These are phyloP conservation scores for Dovyalis caffra DNA, from an alignment of 345 rosid genomes.

Conservation along the genomic window DNA sequence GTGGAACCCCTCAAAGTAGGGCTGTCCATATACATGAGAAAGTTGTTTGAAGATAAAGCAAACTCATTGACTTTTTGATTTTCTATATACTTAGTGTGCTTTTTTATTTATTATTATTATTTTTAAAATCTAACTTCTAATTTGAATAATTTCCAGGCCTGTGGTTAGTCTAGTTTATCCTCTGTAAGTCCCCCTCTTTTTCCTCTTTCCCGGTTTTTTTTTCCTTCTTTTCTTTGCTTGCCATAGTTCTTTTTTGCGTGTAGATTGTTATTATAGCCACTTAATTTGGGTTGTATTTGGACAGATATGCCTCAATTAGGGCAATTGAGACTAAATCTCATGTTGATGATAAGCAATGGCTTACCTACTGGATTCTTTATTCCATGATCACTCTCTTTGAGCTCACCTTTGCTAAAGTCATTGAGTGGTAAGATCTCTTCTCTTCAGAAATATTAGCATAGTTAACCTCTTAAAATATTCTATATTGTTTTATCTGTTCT, in stretches of 20 bases:
- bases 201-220: not conserved
- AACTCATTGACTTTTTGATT: not conserved
- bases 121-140: not conserved
- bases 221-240: not conserved
- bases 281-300: slow-evolving; percentile 12
- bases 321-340: slow-evolving; percentile 88
- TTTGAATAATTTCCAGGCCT: slow-evolving; percentile 61
- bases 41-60: not conserved
- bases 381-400: slow-evolving; percentile 83
- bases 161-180: slow-evolving; percentile 88
- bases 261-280: slow-evolving; percentile 16
- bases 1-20: not conserved
- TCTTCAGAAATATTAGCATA: too few relatives aligned
- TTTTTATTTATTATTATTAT: not conserved
- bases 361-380: slow-evolving; percentile 93
- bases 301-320: slow-evolving; percentile 77
- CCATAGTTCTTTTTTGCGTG: not conserved
- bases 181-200: slow-evolving; percentile 54
- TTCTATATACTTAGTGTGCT: not conserved
- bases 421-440: slow-evolving; percentile 63
- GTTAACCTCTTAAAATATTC: too few relatives aligned
- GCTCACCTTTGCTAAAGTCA: slow-evolving; percentile 83
- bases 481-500: not conserved
- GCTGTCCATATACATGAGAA: too few relatives aligned
- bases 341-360: slow-evolving; percentile 90